Evolutionary conservation across 1,139 yeast species (phyloP).

Genomic region (Hemisphaericaspora subhashii): DNA sequence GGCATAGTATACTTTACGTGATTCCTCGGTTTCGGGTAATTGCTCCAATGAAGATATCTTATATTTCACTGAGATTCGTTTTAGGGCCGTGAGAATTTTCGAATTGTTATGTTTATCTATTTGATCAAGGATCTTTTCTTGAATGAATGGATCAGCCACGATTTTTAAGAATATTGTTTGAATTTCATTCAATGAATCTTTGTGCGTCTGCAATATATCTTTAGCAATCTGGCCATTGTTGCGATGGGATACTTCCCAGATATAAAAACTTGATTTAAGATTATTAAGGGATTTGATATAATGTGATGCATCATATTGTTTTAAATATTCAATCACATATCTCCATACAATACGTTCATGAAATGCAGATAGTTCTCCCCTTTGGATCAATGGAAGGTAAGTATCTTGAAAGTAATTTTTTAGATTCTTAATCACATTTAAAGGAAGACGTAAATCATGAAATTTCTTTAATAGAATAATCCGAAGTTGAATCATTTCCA

Average conservation of each 20-base stretch:
- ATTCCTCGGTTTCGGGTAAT: conserved; percentile 6
- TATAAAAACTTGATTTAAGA: conserved; percentile 33
- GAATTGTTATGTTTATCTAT: conserved; percentile 14
- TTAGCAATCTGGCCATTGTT: conserved; percentile 18
- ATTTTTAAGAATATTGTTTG: conserved; percentile 28
- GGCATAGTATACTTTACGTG: conserved; percentile 17
- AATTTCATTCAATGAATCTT: conserved; percentile 20
- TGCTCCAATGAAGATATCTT: conserved; percentile 24
- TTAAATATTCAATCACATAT: conserved; percentile 38
- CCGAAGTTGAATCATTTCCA: conserved; percentile 21
- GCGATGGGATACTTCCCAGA: conserved; percentile 39
- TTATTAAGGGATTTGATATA: conserved; percentile 25
- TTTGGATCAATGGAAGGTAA: conserved; percentile 30
- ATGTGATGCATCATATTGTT: conserved; percentile 23
- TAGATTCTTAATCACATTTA: conserved; percentile 32
- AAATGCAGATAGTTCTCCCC: conserved; percentile 29
- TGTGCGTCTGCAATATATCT: conserved; percentile 17
- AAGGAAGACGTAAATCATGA: conserved; percentile 33
- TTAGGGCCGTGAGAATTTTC: conserved; percentile 25
- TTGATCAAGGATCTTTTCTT: conserved; percentile 15
- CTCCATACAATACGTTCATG: conserved; percentile 47
- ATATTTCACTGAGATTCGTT: conserved; percentile 32
- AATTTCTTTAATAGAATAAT: conserved; percentile 37
- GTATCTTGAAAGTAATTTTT: conserved; percentile 25
- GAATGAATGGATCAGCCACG: conserved; percentile 19